Evolutionary conservation across 176 grass and related monocot genomes (phyloP).

Genomic region (Eleusine indica): DNA sequence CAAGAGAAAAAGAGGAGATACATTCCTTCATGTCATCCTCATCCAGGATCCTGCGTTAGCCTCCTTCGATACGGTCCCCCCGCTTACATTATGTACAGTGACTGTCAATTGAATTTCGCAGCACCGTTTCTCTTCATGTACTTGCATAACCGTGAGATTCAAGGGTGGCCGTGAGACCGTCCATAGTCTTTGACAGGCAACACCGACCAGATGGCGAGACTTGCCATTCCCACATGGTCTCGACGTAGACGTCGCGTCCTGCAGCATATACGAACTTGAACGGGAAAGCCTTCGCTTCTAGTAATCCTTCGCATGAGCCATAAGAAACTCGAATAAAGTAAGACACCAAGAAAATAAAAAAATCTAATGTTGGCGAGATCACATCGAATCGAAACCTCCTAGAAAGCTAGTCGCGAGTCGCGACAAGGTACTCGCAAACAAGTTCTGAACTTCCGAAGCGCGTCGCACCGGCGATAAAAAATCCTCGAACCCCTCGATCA

Average conservation of each 20-base stretch:
- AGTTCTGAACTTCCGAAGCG: background rate
- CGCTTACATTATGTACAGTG: no score
- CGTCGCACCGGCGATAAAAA: background rate
- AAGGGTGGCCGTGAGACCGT: background rate
- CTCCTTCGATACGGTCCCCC: no score
- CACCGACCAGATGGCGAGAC: background rate
- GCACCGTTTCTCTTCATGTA: background rate
- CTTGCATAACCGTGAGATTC: background rate
- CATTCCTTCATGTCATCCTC: no score
- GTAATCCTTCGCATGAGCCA: background rate
- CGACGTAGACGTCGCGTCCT: background rate
- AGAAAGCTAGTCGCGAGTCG: background rate
- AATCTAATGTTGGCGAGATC: no score
- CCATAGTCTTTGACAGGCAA: no score
- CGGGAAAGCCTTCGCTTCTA: background rate
- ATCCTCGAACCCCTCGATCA: conserved; percentile 7
- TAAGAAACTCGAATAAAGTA: no score
- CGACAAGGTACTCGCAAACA: background rate
- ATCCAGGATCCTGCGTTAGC: no score
- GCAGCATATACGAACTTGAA: background rate
- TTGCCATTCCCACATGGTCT: background rate
- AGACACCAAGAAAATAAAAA: no score
- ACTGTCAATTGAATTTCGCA: no score
- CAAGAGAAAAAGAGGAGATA: no score
- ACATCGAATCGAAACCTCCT: no score